Evolutionary conservation across 75 land plant genomes (phyloP).

Genomic region (Sequoia sempervirens): DNA sequence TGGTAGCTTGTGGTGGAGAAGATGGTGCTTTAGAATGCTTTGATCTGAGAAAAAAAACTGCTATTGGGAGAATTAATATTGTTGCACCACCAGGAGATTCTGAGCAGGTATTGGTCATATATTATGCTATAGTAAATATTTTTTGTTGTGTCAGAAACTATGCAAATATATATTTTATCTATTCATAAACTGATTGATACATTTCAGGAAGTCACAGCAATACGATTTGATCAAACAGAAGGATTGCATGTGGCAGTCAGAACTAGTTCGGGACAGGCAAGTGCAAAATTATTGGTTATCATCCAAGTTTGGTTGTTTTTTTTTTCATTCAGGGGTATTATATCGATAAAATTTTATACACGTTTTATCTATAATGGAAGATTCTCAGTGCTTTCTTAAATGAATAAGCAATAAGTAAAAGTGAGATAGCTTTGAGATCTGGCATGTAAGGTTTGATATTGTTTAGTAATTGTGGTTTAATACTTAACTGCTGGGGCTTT

Average conservation of each 20-base stretch:
- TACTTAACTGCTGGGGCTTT: background rate
- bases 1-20: conserved; percentile 96
- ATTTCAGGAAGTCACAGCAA: conserved; percentile 80
- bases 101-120: conserved; percentile 48
- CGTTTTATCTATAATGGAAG: background rate
- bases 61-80: conserved; percentile 81
- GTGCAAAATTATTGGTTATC: conserved; percentile 1
- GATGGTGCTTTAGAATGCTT: conserved; percentile 97
- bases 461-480: background rate
- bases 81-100: conserved; percentile 50
- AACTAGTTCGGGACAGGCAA: conserved; percentile 85
- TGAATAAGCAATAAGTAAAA: background rate
- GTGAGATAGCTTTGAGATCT: background rate
- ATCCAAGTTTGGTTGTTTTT: background rate
- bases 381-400: too few relatives aligned
- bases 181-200: conserved; percentile 7
- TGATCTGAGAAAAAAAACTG: conserved; percentile 71
- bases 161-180: background rate
- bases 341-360: background rate
- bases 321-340: background rate
- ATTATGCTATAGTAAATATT: background rate
- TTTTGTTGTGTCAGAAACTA: background rate
- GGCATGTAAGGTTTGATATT: background rate
- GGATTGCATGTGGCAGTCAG: conserved; percentile 86
- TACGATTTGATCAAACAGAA: conserved; percentile 71